Conservation (phyloP, 768 basidiomycete genomes). For the Mycena belliarum region DNA sequence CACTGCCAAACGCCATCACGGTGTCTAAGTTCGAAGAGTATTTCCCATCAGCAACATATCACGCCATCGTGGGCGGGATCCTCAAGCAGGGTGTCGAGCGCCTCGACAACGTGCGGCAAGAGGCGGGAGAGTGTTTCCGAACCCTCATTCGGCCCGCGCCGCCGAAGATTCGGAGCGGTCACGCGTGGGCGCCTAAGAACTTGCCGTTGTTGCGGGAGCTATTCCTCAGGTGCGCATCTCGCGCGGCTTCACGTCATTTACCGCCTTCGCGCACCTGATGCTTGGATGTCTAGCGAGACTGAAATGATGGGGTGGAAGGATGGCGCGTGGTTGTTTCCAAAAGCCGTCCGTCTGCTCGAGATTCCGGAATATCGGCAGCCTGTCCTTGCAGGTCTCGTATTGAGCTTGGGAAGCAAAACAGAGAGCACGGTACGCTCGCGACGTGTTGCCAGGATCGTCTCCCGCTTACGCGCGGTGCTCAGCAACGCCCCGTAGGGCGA, state of each 20-base stretch:
- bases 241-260: not conserved
- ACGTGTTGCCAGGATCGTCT: conserved; percentile 1
- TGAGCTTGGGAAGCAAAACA: conserved; percentile 83
- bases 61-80: conserved; percentile 60
- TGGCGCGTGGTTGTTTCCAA: conserved; percentile 73
- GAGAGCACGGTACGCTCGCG: conserved; percentile 71
- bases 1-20: conserved; percentile 47
- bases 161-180: conserved; percentile 41
- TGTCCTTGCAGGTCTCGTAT: conserved; percentile 70
- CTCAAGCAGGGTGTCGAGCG: conserved; percentile 90
- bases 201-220: conserved; percentile 49
- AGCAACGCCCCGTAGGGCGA: conserved; percentile 71
- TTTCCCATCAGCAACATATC: conserved; percentile 60
- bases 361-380: conserved; percentile 60
- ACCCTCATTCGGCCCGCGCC: conserved; percentile 47
- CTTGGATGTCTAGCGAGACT: conserved; percentile 30
- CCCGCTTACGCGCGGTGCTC: conserved; percentile 20
- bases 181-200: conserved; percentile 56
- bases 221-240: conserved; percentile 53
- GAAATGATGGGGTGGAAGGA: conserved; percentile 64
- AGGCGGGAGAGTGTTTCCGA: conserved; percentile 65
- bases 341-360: conserved; percentile 63
- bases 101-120: conserved; percentile 86
- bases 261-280: conserved; percentile 5
- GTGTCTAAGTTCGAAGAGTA: conserved; percentile 54